Evolutionary conservation across 495 filamentous ascomycete species (phyloP), one percentile per base, ranked within the genome.

Genomic region (Trichocladium uniseriatum): DNA sequence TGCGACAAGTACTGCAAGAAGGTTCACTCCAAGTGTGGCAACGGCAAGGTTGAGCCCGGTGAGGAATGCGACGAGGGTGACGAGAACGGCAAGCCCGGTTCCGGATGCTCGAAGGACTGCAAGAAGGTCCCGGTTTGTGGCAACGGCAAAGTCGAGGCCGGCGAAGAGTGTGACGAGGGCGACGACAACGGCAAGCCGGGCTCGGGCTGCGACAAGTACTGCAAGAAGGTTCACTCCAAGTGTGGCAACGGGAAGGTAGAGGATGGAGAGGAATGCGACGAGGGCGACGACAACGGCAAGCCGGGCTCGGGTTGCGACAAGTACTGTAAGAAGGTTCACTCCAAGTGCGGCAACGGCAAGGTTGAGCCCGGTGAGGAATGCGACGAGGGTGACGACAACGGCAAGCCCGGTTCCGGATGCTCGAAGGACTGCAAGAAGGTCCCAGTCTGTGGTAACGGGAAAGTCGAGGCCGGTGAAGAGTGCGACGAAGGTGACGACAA

Each of bases 191-290:
- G 52, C 16, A 28, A 35, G 18, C 28, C 13, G n/a, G 36, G 36
- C n/a, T 49, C 45, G 2, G 41, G 46, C 27, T 54, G 52, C 36
- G 16, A 40, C 14, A 36, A 18, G 5, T 27, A 45, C 19, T 54
- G 52, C 21, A 49, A 24, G 16, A 41, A 35, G 16, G 8, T 18
- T 13, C n/a, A n/a, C n/a, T 39, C 51, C 3, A 38, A 43, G 29
- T 54, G 52, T 20, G 52, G 52, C 34, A 46, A 54, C 19, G 52
- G 52, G 22, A 41, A 21, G n/a, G 19, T 40, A 2, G 53, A 56
- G 13, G 16, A 7, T 5, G 43, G 43, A 1, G 53, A 56, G 31
- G 32, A 56, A 27, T 56, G 54, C 49, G 54, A 56, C 20, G 18
- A 39, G 0, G 53, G 53, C 13, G 14, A 48, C 5, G 20, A 21